Evolutionary conservation across 176 grass and related monocot species (phyloP).

Genomic region (Lolium multiflorum): DNA sequence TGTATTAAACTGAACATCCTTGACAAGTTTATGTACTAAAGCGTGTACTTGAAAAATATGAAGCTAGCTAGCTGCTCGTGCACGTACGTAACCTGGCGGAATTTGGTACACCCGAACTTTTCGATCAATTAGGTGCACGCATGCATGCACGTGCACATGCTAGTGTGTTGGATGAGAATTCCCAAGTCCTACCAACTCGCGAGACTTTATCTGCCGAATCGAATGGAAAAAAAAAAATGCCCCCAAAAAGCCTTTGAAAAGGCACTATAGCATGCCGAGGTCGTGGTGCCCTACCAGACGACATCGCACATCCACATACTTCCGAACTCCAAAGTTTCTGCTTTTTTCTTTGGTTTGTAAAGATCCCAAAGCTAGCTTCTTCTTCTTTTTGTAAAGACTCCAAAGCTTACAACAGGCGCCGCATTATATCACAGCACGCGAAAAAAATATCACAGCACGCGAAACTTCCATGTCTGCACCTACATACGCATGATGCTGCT

Average conservation of each 20-base stretch:
- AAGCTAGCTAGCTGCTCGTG: background rate
- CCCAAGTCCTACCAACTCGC: constrained; percentile 26
- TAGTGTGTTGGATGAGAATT: constrained; percentile 41
- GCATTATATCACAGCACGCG: background rate
- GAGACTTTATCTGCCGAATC: constrained; percentile 48
- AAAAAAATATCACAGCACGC: background rate
- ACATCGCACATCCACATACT: background rate
- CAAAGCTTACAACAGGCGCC: background rate
- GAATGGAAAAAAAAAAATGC: constrained; percentile 13
- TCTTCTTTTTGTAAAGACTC: too few species aligned
- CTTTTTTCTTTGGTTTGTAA: too few species aligned
- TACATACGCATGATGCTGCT: too few species aligned
- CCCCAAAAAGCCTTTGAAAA: background rate
- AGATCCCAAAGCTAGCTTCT: too few species aligned
- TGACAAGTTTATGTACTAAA: too few species aligned
- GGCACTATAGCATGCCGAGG: too few species aligned
- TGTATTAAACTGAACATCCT: too few species aligned
- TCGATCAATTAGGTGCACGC: background rate
- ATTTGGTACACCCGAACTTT: background rate
- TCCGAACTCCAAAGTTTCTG: constrained; percentile 1
- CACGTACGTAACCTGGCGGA: background rate
- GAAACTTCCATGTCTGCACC: background rate
- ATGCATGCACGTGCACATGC: background rate
- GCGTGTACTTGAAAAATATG: too few species aligned
- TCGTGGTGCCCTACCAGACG: background rate